Percentiles rank a stretch among this genome's conserved stretches.
Conservation (phyloP, 176 grass and related monocot genomes). For the Carex cristatella region DNA sequence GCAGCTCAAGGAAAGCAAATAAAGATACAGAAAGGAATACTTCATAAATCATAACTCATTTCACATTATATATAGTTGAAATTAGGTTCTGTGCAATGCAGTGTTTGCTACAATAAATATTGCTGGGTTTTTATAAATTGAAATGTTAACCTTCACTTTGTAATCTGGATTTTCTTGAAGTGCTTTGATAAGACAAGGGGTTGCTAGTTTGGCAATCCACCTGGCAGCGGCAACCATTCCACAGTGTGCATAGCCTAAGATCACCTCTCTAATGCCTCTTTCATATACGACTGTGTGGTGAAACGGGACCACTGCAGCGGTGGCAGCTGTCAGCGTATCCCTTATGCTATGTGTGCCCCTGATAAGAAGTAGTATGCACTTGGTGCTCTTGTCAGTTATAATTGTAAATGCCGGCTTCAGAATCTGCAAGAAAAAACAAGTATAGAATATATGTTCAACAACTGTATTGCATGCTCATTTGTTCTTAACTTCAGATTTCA, state of each 20-base stretch:
- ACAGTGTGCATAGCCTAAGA: constrained; percentile 98
- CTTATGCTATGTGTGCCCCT: constrained; percentile 97
- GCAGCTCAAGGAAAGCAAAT: neutral
- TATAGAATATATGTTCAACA: constrained; percentile 1
- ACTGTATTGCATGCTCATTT: neutral
- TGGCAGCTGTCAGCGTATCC: constrained; percentile 92
- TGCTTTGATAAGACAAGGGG: constrained; percentile 66
- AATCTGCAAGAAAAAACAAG: constrained; percentile 48
- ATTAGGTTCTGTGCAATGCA: neutral
- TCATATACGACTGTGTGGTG: constrained; percentile 89
- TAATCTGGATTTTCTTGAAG: constrained; percentile 61
- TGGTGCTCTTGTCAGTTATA: constrained; percentile 70
- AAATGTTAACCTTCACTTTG: constrained; percentile 53
- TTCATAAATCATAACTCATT: neutral
- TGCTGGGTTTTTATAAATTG: neutral
- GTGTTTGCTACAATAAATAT: neutral
- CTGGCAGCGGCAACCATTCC: constrained; percentile 98
- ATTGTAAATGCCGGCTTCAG: constrained; percentile 95
- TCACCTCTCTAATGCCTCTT: constrained; percentile 82
- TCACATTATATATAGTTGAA: neutral
- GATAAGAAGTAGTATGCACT: constrained; percentile 82
- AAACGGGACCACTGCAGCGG: constrained; percentile 91
- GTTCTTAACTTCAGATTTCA: neutral
- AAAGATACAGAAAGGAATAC: neutral
- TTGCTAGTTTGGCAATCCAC: constrained; percentile 92